These are phyloP conservation scores for Candida xiaguanensis DNA, from an alignment of 805 yeast genomes.

Conservation along the genomic window DNA sequence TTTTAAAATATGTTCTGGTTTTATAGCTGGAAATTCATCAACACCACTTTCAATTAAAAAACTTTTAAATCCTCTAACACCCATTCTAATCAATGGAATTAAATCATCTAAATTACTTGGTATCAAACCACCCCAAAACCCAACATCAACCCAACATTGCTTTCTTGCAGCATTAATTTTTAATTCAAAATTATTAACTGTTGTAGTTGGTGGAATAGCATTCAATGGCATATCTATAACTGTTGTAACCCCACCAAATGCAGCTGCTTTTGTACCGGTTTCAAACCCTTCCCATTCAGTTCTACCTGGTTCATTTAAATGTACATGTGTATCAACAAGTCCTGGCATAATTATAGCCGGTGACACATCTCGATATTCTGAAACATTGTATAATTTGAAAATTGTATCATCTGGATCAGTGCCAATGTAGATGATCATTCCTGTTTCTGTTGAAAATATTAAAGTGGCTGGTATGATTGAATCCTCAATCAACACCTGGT, in stretches of 20 bases:
- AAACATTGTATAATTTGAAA: constrained; percentile 41
- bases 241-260: constrained; percentile 94
- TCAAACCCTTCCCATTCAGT: constrained; percentile 98
- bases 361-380: constrained; percentile 49
- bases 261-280: constrained; percentile 94
- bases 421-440: constrained; percentile 58
- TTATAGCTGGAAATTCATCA: constrained; percentile 87
- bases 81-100: constrained; percentile 72
- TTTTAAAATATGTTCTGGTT: constrained; percentile 54
- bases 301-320: constrained; percentile 94
- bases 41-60: constrained; percentile 94
- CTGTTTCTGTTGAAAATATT: constrained; percentile 48
- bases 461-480: constrained; percentile 57
- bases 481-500: constrained; percentile 50
- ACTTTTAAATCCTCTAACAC: constrained; percentile 93
- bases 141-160: constrained; percentile 89
- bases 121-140: constrained; percentile 94
- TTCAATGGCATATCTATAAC: constrained; percentile 95
- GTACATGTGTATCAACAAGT: constrained; percentile 90
- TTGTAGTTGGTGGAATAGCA: constrained; percentile 95
- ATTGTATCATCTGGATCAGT: constrained; percentile 33
- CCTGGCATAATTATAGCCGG: constrained; percentile 81
- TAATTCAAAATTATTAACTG: constrained; percentile 65
- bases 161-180: constrained; percentile 77
- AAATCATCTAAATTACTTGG: constrained; percentile 73